Percentiles rank a stretch among this genome's conserved stretches.
phyloP scores from a whole-genome alignment of 441 rosid genomes.

The Brassica hybrid region DNA sequence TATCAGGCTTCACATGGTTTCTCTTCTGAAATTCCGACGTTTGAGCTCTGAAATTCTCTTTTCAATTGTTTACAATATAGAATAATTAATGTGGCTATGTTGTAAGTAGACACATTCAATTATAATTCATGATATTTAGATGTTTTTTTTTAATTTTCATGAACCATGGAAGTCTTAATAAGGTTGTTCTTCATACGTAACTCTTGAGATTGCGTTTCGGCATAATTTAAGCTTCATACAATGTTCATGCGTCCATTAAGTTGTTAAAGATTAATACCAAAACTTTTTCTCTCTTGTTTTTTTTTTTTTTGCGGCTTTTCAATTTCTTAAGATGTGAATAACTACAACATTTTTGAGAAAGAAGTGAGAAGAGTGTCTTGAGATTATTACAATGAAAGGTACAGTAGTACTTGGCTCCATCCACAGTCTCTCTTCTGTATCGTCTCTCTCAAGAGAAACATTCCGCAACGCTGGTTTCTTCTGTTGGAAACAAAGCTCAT shows the following conservation, averaged over 20 bases:
- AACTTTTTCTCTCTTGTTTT: no score
- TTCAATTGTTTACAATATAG: not conserved
- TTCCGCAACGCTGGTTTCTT: not conserved
- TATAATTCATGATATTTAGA: not conserved
- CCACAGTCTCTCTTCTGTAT: not conserved
- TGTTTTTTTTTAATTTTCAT: not conserved
- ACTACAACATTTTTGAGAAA: no score
- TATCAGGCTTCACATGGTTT: no score
- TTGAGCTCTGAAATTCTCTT: slow-evolving; percentile 46
- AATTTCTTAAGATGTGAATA: not conserved
- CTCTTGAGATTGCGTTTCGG: not conserved
- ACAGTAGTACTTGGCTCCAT: slow-evolving; percentile 7
- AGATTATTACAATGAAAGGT: not conserved
- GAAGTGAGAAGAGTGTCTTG: no score
- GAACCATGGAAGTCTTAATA: not conserved
- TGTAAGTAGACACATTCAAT: not conserved
- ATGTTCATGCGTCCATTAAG: slow-evolving; percentile 22
- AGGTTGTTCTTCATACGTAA: not conserved
- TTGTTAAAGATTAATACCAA: not conserved
- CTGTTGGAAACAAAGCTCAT: not conserved
- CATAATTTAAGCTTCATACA: slow-evolving; percentile 24
- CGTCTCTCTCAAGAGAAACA: slow-evolving; percentile 1
- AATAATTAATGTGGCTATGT: not conserved
- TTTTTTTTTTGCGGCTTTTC: not conserved
- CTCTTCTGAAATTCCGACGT: no score